Conservation (phyloP, 75 land plant genomes). For the Sequoia sempervirens region DNA sequence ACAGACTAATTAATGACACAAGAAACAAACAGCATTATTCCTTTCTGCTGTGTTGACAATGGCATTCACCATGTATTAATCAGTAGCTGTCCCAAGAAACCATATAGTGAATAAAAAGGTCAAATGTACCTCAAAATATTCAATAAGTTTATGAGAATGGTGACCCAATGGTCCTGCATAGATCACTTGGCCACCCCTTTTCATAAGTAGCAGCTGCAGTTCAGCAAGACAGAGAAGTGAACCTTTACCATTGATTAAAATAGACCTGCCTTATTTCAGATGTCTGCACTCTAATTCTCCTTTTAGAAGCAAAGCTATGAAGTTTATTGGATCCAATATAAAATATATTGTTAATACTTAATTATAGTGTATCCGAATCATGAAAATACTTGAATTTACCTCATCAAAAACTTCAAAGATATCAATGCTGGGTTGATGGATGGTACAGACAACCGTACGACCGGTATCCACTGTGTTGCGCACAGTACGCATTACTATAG, state of each 20-base stretch:
- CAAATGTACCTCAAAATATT: constrained; percentile 39
- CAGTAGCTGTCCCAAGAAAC: neutral
- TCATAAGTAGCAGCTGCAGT: constrained; percentile 48
- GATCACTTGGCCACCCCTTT: constrained; percentile 59
- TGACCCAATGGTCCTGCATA: constrained; percentile 51
- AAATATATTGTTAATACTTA: neutral
- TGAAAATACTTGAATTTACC: constrained; percentile 15
- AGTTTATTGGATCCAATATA: neutral
- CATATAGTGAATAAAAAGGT: neutral
- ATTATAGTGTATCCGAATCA: too few species aligned
- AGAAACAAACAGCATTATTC: neutral
- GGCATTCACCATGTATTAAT: neutral
- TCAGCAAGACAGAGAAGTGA: constrained; percentile 2
- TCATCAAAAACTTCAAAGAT: constrained; percentile 67
- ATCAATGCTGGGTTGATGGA: constrained; percentile 68
- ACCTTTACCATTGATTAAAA: neutral
- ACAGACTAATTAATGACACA: constrained; percentile 32
- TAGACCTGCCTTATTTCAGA: neutral
- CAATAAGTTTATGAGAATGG: constrained; percentile 41
- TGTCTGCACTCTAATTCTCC: neutral
- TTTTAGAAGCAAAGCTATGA: neutral
- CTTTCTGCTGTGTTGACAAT: neutral
- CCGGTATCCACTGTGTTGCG: constrained; percentile 66
- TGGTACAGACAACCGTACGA: constrained; percentile 65
- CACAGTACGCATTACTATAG: constrained; percentile 65